Evolutionary conservation across 176 grass and related monocot species (phyloP), one percentile per base, ranked within the genome.

Genomic region (Phyllostachys edulis): DNA sequence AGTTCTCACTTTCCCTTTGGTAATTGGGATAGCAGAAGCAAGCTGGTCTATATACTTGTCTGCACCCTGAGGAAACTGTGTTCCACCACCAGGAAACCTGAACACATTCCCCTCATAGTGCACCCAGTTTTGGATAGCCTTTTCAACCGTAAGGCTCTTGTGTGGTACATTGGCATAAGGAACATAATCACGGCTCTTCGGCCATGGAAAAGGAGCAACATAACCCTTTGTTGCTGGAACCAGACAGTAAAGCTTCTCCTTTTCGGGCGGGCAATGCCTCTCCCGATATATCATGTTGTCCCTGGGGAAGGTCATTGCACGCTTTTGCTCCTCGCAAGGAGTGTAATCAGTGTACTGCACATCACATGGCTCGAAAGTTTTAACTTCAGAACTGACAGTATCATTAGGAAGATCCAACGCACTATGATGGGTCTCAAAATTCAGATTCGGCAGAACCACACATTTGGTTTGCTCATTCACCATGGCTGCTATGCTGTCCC

Each of bases 111-210:
- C 92, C 69, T 97, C 95, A 87, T 90, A 92, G 50, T 92, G 92
- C 52, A 97, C 87, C 95, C 95, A 94, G 21, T 97, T 94, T 76
- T 94, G 95, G 63, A 87, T 91, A 68, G 95, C 95, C 81, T 97
- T 97, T 77, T 97, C 95, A 59, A 97, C 87, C 0, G 91, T 94
- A 75, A 97, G 80, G 69, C 83, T 90, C 80, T 94, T 94, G 85
- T 97, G 87, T 67, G 94, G 94, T 7, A 97, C 76, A 77, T 97
- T 97, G 49, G 77, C 88, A 86, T 92, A 94, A 51, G 78, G 76
- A 72, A 93, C 92, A 87, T 91, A 97, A 75, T 94, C 92, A 13
- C 94, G 90, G 68, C 92, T 91, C 84, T 94, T 92, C 9, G 94
- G 94, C 94, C 94, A 97, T 17, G 44, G 76, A 84, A 94, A 97